A percentile compares a stretch with the other conserved stretches of the same genome.
These are phyloP conservation scores for Lentinus brumalis DNA, from an alignment of 768 basidiomycete genomes.

Conservation along the genomic window DNA sequence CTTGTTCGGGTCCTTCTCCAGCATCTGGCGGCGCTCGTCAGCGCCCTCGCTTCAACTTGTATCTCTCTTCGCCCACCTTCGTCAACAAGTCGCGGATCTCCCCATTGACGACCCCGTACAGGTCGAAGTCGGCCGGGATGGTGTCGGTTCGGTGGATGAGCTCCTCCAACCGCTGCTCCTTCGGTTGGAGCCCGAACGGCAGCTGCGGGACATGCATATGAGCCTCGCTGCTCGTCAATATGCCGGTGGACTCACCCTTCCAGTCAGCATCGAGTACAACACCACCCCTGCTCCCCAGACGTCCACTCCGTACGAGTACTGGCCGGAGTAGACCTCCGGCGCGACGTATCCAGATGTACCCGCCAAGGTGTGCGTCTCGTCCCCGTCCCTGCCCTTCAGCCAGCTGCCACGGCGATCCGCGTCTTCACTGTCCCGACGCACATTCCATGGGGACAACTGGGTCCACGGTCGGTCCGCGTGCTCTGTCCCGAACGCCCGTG, in stretches of 20 bases:
- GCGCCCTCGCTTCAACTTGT: not conserved
- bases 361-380: conserved; percentile 14
- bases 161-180: conserved; percentile 14
- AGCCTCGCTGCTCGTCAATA: not conserved
- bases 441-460: conserved; percentile 7
- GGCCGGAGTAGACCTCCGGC: conserved; percentile 46
- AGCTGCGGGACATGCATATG: not conserved
- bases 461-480: conserved; percentile 13
- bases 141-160: conserved; percentile 12
- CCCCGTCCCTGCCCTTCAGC: not conserved
- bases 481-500: conserved; percentile 25
- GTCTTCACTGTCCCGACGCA: not conserved
- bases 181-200: conserved; percentile 19
- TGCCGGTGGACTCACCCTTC: conserved; percentile 17
- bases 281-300: conserved; percentile 50
- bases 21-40: conserved; percentile 10
- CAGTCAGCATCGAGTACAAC: conserved; percentile 26
- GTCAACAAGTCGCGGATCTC: conserved; percentile 16
- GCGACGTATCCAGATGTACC: conserved; percentile 51
- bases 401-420: not conserved
- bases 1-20: conserved; percentile 22
- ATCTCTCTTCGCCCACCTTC: conserved; percentile 5
- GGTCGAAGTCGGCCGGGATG: conserved; percentile 8
- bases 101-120: conserved; percentile 3
- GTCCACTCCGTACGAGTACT: conserved; percentile 47